Conservation (phyloP, 495 filamentous ascomycete species). For the Trichoderma reesei region DNA sequence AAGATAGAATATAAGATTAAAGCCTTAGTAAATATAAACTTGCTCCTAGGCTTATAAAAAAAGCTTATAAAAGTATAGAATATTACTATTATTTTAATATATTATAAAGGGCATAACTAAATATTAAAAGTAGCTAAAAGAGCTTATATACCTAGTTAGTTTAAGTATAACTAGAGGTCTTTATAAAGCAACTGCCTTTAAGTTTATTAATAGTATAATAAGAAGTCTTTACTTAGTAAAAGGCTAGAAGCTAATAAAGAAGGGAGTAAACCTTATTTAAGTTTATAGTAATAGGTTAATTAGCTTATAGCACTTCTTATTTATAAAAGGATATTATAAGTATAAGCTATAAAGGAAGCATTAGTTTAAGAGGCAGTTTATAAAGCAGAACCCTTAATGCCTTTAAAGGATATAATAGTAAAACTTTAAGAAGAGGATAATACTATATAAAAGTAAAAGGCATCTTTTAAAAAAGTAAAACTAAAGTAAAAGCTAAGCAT, state of each 20-base stretch:
- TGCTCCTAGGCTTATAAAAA: background rate
- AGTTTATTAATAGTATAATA: background rate
- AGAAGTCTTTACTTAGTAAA: background rate
- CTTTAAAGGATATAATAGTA: background rate
- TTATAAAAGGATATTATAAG: background rate
- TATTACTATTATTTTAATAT: no score
- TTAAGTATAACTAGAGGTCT: background rate
- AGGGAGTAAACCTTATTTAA: background rate
- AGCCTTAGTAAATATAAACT: background rate
- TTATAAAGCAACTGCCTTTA: background rate
- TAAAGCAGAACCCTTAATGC: background rate
- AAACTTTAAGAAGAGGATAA: background rate
- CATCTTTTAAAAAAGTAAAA: background rate
- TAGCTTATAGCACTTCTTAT: background rate
- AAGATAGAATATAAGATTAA: background rate
- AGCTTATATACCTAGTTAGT: no score
- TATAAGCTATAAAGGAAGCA: background rate
- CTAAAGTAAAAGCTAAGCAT: background rate
- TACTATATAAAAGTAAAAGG: background rate
- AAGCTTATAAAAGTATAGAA: background rate
- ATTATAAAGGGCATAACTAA: no score
- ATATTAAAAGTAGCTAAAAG: no score
- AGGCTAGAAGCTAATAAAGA: background rate
- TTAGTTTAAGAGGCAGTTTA: background rate
- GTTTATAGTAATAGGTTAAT: background rate